Conservation (phyloP, 2,329 filamentous ascomycete genomes). For the Aplosporella prunicola region DNA sequence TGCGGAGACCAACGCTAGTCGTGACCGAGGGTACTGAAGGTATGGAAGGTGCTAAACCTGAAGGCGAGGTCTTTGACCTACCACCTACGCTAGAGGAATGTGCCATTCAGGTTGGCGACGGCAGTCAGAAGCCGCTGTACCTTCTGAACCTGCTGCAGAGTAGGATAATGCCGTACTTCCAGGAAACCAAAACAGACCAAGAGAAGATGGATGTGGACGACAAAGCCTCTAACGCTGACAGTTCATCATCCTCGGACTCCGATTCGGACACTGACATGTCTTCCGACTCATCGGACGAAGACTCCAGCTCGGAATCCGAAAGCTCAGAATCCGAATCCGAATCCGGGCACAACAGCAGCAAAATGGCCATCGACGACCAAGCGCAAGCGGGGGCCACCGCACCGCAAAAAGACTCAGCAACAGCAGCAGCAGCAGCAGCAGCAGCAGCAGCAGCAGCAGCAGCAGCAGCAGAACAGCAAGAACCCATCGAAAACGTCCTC, state of each 20-base stretch:
- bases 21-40: constrained; percentile 52
- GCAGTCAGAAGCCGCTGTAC: constrained; percentile 61
- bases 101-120: constrained; percentile 40
- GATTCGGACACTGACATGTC: constrained; percentile 13
- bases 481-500: constrained; percentile 43
- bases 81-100: constrained; percentile 41
- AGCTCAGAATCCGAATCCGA: neutral
- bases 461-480: constrained; percentile 2
- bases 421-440: constrained; percentile 8
- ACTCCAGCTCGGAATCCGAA: constrained; percentile 20
- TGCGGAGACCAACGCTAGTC: constrained; percentile 66
- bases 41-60: constrained; percentile 9
- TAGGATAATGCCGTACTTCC: constrained; percentile 29
- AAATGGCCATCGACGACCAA: too few species aligned
- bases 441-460: neutral
- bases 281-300: constrained; percentile 15
- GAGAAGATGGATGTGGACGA: neutral
- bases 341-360: too few species aligned
- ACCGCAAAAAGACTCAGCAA: too few species aligned
- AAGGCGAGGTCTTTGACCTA: constrained; percentile 43
- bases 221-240: neutral
- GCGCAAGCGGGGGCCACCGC: too few species aligned
- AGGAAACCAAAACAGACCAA: neutral
- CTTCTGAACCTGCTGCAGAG: constrained; percentile 66
- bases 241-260: constrained; percentile 10